phyloP scores from a whole-genome alignment of 352 stramenopile genomes.

The Phytophthora hybrid region DNA sequence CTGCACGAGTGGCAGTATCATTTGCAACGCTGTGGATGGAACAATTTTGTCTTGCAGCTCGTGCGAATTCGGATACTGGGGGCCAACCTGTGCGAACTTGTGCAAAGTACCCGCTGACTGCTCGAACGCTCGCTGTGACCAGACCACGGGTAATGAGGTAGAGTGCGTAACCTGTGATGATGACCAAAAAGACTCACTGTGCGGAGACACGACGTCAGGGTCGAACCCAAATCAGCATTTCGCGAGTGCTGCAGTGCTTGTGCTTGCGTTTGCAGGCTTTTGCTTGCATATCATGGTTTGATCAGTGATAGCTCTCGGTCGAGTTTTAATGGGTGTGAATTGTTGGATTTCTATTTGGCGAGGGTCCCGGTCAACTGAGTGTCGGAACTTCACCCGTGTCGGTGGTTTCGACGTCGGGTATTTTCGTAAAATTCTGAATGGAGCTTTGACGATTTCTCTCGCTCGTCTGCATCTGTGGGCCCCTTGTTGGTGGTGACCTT shows the following conservation, averaged over 20 bases:
- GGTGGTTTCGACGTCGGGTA: slow-evolving; percentile 13
- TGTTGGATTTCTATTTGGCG: no score
- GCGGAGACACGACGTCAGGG: slow-evolving; percentile 7
- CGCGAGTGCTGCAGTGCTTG: background rate
- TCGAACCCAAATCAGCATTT: background rate
- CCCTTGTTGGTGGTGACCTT: background rate
- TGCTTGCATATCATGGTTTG: background rate
- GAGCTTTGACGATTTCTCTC: background rate
- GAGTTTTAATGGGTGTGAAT: background rate
- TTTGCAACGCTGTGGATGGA: slow-evolving; percentile 35
- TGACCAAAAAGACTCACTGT: slow-evolving; percentile 10
- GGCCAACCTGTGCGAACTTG: slow-evolving; percentile 10
- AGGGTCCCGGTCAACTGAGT: no score
- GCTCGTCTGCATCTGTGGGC: background rate
- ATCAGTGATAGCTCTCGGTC: background rate
- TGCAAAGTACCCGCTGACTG: slow-evolving; percentile 29
- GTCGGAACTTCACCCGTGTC: background rate
- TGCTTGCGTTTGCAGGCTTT: background rate
- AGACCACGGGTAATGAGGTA: slow-evolving; percentile 10
- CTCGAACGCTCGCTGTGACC: slow-evolving; percentile 25
- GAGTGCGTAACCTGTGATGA: slow-evolving; percentile 27
- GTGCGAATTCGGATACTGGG: slow-evolving; percentile 32
- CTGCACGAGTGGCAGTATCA: slow-evolving; percentile 19
- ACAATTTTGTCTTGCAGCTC: slow-evolving; percentile 20
- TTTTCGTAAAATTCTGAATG: background rate